Conservation (phyloP, 2,329 filamentous ascomycete species). For the Pestalotiopsis sp. region DNA sequence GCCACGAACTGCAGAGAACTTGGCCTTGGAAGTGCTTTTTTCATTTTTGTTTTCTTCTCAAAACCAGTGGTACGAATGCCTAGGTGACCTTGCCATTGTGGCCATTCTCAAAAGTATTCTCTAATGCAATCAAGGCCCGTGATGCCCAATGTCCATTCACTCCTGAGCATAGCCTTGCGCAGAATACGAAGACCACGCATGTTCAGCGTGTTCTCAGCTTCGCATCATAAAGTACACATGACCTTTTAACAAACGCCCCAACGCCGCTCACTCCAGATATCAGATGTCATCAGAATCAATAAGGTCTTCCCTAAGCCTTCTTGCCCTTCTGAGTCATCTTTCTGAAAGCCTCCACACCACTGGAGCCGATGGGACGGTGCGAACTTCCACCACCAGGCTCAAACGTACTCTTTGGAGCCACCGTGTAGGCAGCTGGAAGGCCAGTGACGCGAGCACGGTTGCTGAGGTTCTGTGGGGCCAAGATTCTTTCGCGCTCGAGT, state of each 20-base stretch:
- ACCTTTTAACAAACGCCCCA: neutral
- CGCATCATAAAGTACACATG: neutral
- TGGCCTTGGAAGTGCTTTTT: too few relatives aligned
- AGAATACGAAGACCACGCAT: neutral
- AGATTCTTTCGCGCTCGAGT: constrained; percentile 58
- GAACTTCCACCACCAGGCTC: constrained; percentile 53
- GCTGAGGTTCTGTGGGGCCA: constrained; percentile 56
- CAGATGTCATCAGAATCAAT: neutral
- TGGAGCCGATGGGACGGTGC: constrained; percentile 64
- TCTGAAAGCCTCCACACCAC: constrained; percentile 65
- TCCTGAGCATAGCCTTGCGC: too few relatives aligned
- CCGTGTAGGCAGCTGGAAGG: constrained; percentile 59
- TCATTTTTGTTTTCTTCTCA: too few relatives aligned
- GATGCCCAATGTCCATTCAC: too few relatives aligned
- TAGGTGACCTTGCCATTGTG: too few relatives aligned
- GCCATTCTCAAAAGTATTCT: too few relatives aligned
- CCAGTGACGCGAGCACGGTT: constrained; percentile 61
- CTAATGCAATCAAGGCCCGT: too few relatives aligned
- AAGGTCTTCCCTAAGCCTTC: constrained; percentile 21
- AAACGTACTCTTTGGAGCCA: constrained; percentile 65
- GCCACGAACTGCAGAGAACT: too few relatives aligned
- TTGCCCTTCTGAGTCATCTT: constrained; percentile 68
- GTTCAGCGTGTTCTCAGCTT: neutral
- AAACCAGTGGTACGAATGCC: too few relatives aligned
- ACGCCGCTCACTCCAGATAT: neutral